Evolutionary conservation across 805 yeast genomes (phyloP).

Genomic region (Sugiyamaella floridensis): DNA sequence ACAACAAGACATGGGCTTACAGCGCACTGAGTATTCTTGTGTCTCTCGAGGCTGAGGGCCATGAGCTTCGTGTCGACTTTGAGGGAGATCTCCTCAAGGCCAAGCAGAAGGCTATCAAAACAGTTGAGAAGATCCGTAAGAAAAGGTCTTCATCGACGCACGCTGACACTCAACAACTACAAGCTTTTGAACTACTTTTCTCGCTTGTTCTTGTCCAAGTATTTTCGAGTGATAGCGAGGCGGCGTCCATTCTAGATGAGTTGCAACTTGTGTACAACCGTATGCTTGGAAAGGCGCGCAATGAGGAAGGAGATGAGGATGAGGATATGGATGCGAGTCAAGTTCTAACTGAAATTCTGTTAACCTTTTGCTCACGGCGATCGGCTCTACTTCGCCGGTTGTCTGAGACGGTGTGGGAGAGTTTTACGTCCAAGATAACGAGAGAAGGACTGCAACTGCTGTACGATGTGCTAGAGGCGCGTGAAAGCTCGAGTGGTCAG

Average conservation of each 20-base stretch:
- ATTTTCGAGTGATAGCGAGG: conserved; percentile 65
- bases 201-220: conserved; percentile 73
- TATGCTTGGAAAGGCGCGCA: conserved; percentile 34
- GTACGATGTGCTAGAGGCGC: conserved; percentile 51
- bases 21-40: conserved; percentile 19
- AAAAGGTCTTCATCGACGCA: conserved; percentile 33
- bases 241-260: conserved; percentile 68
- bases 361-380: conserved; percentile 51
- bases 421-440: conserved; percentile 43
- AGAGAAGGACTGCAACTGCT: conserved; percentile 42
- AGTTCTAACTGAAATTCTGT: conserved; percentile 50
- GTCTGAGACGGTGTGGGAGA: conserved; percentile 51
- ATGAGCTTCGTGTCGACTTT: conserved; percentile 35
- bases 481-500: conserved; percentile 80
- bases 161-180: conserved; percentile 37
- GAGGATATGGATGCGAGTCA: conserved; percentile 39
- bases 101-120: conserved; percentile 42
- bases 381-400: conserved; percentile 52
- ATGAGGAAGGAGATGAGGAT: conserved; percentile 34
- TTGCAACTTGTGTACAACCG: conserved; percentile 51
- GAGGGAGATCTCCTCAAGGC: conserved; percentile 53
- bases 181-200: conserved; percentile 67
- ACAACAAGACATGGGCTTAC: conserved; percentile 53
- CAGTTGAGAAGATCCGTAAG: conserved; percentile 40
- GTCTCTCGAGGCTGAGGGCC: conserved; percentile 17